Base-by-base conservation (phyloP, 1,284 basidiomycete genomes). In the Pterula multifida region DNA sequence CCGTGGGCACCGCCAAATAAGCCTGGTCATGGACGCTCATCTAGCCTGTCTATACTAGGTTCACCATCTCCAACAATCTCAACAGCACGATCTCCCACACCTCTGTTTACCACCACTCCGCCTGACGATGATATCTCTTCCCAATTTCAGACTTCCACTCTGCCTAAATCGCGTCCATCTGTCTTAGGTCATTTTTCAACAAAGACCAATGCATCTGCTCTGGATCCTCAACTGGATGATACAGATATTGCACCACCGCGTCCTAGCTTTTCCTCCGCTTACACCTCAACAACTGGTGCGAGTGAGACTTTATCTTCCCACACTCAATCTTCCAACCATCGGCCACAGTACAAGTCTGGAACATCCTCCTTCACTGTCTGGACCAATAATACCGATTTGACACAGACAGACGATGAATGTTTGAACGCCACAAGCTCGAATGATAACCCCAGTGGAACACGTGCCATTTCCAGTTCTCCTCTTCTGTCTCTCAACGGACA, bases 211-310 rank as follows among this genome's bases (percentile, higher is more conserved):
- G 63, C 59, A 17, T 68, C 65, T 53, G 68, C 67, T 54, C 56
- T 61, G 46, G 66, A 65, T 23, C 61, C 65, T 52, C 59, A 59
- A 52, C 63, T 58, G 51, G 65, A 69, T 11, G 72, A 75, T 50
- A 60, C 66, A 21, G 58, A 60, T 21, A 68, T 66, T 50, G 64
- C 74, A 26, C 74, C 69, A 44, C 76, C 81, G 23, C 73, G 82
- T 25, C 79, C 79, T 9, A 85, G 82, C 59, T 71, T 81, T 52
- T 84, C 80, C 36, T 85, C 82, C 17, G 81, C 81, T 26, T 75
- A 67, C 56, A 75, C 72, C 36, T 75, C 77, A 15, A 61, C 63
- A 48, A 70, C 70, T 2, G 65, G 68, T 15, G 63, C 67, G 15
- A 71, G 70, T 22, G 39, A 42, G 9, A 22, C 21, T 6, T 17